Evolutionary conservation across 2,329 filamentous ascomycete species (phyloP), one percentile per base, ranked within the genome.

Genomic region (Alternaria consortialis): DNA sequence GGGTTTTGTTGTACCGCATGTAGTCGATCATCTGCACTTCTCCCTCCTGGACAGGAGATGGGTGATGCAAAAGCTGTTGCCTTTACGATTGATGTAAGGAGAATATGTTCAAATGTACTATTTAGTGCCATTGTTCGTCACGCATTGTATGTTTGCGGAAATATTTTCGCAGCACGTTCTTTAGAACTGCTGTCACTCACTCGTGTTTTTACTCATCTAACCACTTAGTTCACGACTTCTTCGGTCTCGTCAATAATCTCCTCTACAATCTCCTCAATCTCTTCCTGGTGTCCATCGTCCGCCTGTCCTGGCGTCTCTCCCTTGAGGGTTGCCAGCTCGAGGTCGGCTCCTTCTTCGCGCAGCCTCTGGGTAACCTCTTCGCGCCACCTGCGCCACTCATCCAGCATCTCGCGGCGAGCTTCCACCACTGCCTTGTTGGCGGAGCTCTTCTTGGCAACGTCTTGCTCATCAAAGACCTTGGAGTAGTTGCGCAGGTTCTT

Each of bases 401-500:
- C 88, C 72, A 99, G 88, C 75, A 93, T 84, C 73, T 88, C 85
- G 77, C 94, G 89, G 70, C 95, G 88, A 70, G 88, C 89, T 81
- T 98, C 94, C 64, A 99, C 91, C 52, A 99, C 93, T 36, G 94
- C 94, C 74, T 94, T 88, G 83, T 98, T 95, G 72, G 94, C 95
- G 57, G 93, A 94, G 64, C 94, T 94, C 76, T 94, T 94, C 77
- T 94, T 93, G 77, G 96, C 93, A 66, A 91, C 88, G 81, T 99
- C 96, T 79, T 97, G 91, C 82, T 97, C 93, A 72, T 99, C 95
- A 80, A 99, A 99, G 68, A 91, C 85, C 77, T 92, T 92, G 80
- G 90, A 93, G 88, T 97, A 99, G 81, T 98, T 95, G 71, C 94
- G 92, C 56, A 99, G 89, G 82, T 97, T 99, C 88, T 97, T 97